These are phyloP conservation scores for Domatiomyces globalis DNA, from an alignment of 2,329 filamentous ascomycete genomes.

Conservation along the genomic window DNA sequence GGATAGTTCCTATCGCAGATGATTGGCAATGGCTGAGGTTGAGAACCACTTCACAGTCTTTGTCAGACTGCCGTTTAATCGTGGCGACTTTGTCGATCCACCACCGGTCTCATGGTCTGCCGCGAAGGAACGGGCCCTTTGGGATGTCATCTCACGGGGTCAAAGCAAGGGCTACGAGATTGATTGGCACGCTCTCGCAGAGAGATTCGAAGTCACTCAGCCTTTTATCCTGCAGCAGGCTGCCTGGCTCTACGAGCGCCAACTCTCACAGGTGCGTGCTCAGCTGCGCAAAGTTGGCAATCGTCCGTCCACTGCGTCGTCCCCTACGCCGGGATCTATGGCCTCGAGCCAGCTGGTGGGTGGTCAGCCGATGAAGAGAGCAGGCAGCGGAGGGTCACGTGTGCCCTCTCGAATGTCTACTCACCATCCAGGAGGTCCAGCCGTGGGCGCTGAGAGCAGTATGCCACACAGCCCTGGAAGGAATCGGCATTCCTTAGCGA, in stretches of 20 bases:
- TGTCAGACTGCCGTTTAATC: slow-evolving; percentile 74
- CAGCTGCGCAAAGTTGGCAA: slow-evolving; percentile 59
- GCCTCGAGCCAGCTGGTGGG: slow-evolving; percentile 27
- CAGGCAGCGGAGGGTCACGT: slow-evolving; percentile 23
- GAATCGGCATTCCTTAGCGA: slow-evolving; percentile 12
- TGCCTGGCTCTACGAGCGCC: slow-evolving; percentile 81
- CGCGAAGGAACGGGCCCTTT: slow-evolving; percentile 72
- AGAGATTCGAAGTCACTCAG: slow-evolving; percentile 68
- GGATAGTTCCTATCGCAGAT: neutral
- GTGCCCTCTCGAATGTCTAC: slow-evolving; percentile 26
- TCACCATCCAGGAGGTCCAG: slow-evolving; percentile 12
- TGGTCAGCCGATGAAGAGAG: slow-evolving; percentile 23
- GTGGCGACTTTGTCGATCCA: slow-evolving; percentile 80
- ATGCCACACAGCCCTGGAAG: slow-evolving; percentile 15
- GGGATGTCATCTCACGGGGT: slow-evolving; percentile 75
- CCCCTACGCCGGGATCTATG: slow-evolving; percentile 30
- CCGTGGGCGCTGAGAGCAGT: slow-evolving; percentile 7
- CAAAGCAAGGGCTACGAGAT: slow-evolving; percentile 55
- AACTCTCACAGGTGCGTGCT: slow-evolving; percentile 76
- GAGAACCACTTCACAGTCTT: slow-evolving; percentile 51
- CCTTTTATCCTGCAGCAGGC: slow-evolving; percentile 86
- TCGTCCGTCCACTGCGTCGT: slow-evolving; percentile 27
- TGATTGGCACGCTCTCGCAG: slow-evolving; percentile 58
- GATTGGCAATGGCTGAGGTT: slow-evolving; percentile 9
- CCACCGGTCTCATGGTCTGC: slow-evolving; percentile 79